Base-by-base conservation (phyloP, 2,329 filamentous ascomycete genomes). In the Salinomyces thailandicus region DNA sequence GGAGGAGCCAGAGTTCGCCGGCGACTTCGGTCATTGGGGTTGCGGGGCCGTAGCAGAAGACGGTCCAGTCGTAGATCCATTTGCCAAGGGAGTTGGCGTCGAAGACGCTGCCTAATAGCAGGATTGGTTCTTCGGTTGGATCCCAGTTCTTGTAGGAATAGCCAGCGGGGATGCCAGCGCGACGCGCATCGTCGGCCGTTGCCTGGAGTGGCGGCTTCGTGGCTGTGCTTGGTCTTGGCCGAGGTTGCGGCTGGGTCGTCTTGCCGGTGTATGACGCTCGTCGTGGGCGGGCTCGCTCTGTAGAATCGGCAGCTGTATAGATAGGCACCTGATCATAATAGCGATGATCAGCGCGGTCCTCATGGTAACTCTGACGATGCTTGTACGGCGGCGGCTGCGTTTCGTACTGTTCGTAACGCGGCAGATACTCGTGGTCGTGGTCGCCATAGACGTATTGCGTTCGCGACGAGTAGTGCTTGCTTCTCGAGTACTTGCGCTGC, bases 21-120 rank as follows among this genome's bases (percentile, higher is more conserved):
- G 91, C 87, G 62, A 93, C 79, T 48, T 95, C 86, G 36, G 86
- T 77, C 55, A 95, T 84, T 34, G 86, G 84, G 8, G 82, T 85
- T 27, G 75, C 75, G 11, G 85, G 75, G 24, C 85, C 85, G 49
- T 93, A 79, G 59, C 81, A 79, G 67, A 85, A 94, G 46, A 95
- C 85, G 13, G 91, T 95, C 91, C 91, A 98, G 71, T 96, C 91
- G 63, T 94, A 98, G 56, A 98, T 93, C 91, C 91, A 98, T 66
- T 95, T 95, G 55, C 91, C 91, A 18, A 98, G 73, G 17, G 85
- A 94, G 72, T 96, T 95, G 55, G 89, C 85, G 58, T 96, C 91
- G 56, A 96, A 96, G 38, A 96, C 91, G 57, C 85, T 93, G 34
- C 91, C 91, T 15, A 96, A 73, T 17, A 98, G 75, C 57, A 95